These are phyloP conservation scores for Stemphylium lycopersici DNA, from an alignment of 2,329 filamentous ascomycete species.

Conservation along the genomic window DNA sequence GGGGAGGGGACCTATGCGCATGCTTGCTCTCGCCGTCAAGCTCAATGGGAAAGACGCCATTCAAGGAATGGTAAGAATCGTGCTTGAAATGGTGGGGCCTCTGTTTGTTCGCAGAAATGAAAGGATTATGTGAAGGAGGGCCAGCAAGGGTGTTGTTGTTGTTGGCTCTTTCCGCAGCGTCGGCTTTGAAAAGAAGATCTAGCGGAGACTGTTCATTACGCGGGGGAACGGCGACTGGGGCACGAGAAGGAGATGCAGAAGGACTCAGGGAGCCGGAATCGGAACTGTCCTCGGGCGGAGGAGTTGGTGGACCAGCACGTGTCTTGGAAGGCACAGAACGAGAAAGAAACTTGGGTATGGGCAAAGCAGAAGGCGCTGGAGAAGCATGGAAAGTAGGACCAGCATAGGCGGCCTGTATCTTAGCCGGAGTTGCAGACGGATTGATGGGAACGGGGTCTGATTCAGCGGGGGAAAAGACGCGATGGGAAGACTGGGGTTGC, in stretches of 20 bases:
- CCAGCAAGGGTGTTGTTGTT: constrained; percentile 57
- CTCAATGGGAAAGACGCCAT: constrained; percentile 71
- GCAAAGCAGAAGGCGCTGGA: constrained; percentile 85
- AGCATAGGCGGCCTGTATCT: constrained; percentile 70
- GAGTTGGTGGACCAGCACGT: constrained; percentile 54
- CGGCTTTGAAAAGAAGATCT: constrained; percentile 88
- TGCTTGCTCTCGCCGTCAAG: constrained; percentile 55
- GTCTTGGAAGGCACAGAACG: constrained; percentile 70
- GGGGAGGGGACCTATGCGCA: constrained; percentile 30
- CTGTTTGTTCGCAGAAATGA: constrained; percentile 16
- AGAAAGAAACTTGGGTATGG: constrained; percentile 86
- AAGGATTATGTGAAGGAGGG: constrained; percentile 27
- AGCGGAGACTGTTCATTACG: constrained; percentile 74
- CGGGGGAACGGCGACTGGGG: constrained; percentile 49
- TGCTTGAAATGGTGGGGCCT: constrained; percentile 48
- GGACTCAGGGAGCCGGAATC: constrained; percentile 49
- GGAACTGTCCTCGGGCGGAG: constrained; percentile 54
- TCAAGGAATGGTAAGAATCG: constrained; percentile 55
- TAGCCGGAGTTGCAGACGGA: constrained; percentile 39
- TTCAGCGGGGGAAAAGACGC: constrained; percentile 35
- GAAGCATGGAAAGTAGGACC: constrained; percentile 95
- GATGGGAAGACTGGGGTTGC: constrained; percentile 39
- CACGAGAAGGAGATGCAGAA: constrained; percentile 60
- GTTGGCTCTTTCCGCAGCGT: constrained; percentile 76
- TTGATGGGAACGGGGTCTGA: constrained; percentile 30